A percentile compares a stretch with the other conserved stretches of the same genome.
These are phyloP conservation scores for Candolleomyces aberdarensis DNA, from an alignment of 768 basidiomycete genomes.

Conservation along the genomic window DNA sequence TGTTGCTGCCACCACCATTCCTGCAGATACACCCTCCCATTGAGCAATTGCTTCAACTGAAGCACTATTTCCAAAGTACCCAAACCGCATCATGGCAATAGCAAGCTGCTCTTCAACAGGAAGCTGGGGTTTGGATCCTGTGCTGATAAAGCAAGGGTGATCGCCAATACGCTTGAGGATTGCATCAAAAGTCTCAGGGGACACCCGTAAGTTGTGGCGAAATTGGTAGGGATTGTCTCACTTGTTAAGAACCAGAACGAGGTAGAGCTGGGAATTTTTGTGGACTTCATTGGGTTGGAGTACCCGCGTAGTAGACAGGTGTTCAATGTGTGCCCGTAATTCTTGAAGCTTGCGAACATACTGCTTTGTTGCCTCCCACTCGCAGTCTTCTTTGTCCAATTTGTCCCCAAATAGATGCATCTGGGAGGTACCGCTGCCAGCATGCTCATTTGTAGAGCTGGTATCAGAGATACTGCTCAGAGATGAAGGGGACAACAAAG, in stretches of 20 bases:
- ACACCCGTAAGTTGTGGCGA: conserved; percentile 6
- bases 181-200: conserved; percentile 9
- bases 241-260: background rate
- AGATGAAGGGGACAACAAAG: too few species aligned
- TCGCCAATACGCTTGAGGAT: background rate
- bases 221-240: background rate
- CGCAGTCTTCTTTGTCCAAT: background rate
- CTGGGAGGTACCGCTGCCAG: background rate
- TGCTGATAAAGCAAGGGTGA: conserved; percentile 6
- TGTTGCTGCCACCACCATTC: background rate
- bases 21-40: conserved; percentile 5
- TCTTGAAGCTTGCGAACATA: background rate
- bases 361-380: background rate
- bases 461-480: background rate
- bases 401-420: background rate
- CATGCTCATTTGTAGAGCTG: background rate
- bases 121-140: conserved; percentile 4
- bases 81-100: conserved; percentile 9
- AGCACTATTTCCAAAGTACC: conserved; percentile 9
- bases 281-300: background rate
- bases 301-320: background rate
- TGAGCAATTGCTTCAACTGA: conserved; percentile 9
- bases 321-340: background rate
- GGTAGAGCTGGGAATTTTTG: conserved; percentile 1
- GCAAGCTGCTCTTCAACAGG: conserved; percentile 10